These are phyloP conservation scores for Abrus precatorius DNA, from an alignment of 306 rosid species.

Conservation along the genomic window DNA sequence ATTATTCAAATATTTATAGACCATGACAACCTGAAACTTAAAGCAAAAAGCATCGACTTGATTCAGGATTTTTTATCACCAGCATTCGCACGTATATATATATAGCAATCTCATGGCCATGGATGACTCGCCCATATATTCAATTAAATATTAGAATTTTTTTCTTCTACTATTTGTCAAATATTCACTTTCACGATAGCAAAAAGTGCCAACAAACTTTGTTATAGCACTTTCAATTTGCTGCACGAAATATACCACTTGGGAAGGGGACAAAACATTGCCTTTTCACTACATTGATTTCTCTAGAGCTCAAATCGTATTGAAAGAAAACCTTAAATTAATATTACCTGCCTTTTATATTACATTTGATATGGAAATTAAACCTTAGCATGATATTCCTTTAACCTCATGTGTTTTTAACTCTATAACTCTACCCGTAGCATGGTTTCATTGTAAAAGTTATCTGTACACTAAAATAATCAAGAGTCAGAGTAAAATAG, in stretches of 20 bases:
- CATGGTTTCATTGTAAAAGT: background rate
- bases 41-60: constrained; percentile 28
- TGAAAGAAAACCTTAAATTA: background rate
- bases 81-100: background rate
- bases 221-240: constrained; percentile 23
- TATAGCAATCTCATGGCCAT: background rate
- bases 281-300: constrained; percentile 30
- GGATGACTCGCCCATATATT: constrained; percentile 28
- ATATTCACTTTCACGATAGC: constrained; percentile 46
- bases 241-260: constrained; percentile 29
- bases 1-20: constrained; percentile 43
- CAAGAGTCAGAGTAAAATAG: constrained; percentile 21
- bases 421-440: background rate
- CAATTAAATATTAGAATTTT: background rate
- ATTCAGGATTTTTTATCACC: constrained; percentile 34
- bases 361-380: constrained; percentile 24
- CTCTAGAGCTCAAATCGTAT: constrained; percentile 30
- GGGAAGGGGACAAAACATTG: constrained; percentile 32
- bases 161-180: constrained; percentile 1
- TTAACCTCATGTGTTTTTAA: background rate
- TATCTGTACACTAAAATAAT: constrained; percentile 17
- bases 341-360: background rate
- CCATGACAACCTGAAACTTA: constrained; percentile 32
- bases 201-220: constrained; percentile 44
- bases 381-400: background rate